phyloP scores from a whole-genome alignment of 352 stramenopile genomes.

The Lagenidium giganteum region DNA sequence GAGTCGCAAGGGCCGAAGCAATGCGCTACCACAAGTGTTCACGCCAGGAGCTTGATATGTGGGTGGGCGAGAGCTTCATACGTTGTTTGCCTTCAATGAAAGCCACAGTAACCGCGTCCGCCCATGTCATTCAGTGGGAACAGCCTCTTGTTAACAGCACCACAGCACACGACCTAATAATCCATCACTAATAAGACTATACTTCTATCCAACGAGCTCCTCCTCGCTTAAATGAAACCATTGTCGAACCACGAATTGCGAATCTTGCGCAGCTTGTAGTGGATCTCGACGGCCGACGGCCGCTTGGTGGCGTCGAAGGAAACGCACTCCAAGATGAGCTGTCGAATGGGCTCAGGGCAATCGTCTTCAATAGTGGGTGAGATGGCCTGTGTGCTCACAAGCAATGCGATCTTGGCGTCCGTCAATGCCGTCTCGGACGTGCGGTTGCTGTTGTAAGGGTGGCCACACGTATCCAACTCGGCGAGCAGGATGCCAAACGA shows the following conservation, averaged over 20 bases:
- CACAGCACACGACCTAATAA: no score
- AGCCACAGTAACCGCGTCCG: no score
- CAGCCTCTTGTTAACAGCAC: no score
- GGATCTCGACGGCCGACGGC: slow-evolving; percentile 57
- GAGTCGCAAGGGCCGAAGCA: no score
- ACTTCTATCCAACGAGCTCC: neutral
- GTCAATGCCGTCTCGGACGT: slow-evolving; percentile 8
- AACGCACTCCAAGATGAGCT: slow-evolving; percentile 48
- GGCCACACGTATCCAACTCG: slow-evolving; percentile 31
- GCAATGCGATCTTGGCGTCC: slow-evolving; percentile 8
- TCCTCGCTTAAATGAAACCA: neutral
- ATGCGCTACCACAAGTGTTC: no score
- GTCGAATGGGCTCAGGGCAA: slow-evolving; percentile 39
- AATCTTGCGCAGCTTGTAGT: slow-evolving; percentile 42
- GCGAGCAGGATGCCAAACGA: slow-evolving; percentile 28
- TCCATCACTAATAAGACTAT: no score
- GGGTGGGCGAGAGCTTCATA: no score
- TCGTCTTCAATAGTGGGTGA: slow-evolving; percentile 44
- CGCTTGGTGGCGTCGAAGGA: slow-evolving; percentile 41
- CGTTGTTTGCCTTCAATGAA: no score
- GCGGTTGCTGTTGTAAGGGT: slow-evolving; percentile 21
- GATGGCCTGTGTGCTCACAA: slow-evolving; percentile 27
- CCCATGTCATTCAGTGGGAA: no score
- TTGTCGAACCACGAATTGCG: neutral
- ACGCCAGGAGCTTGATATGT: no score